Evolutionary conservation across 192 early-diverging fungal genomes (phyloP).

Genomic region (Coemansia sp.): DNA sequence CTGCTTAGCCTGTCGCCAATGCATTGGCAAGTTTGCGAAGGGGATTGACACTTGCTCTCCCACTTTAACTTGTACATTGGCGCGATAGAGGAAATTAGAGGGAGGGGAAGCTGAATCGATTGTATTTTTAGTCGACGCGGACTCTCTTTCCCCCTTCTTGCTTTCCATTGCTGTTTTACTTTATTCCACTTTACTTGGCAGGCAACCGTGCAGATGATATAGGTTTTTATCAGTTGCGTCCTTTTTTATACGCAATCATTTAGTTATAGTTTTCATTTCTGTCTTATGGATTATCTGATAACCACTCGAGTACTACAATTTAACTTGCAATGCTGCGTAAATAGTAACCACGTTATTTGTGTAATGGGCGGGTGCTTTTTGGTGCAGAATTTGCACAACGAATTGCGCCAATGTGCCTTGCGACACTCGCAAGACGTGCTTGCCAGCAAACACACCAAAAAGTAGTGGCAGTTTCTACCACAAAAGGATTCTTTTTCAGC

Average conservation of each 20-base stretch:
- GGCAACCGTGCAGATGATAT: neutral
- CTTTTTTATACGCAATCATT: neutral
- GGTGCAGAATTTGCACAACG: no score
- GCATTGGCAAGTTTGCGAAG: slow-evolving; percentile 2
- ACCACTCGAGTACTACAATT: neutral
- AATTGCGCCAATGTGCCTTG: no score
- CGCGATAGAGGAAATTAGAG: neutral
- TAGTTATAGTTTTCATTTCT: neutral
- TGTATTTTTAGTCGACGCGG: slow-evolving; percentile 6
- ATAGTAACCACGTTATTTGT: no score
- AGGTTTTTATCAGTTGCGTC: slow-evolving; percentile 9
- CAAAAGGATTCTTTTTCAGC: no score
- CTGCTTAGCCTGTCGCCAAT: neutral
- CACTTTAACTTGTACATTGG: neutral
- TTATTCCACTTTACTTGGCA: neutral
- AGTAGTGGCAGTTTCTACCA: no score
- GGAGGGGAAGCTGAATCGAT: slow-evolving; percentile 2
- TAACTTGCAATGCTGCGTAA: no score
- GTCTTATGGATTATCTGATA: neutral
- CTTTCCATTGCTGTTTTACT: slow-evolving; percentile 2
- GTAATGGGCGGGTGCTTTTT: no score
- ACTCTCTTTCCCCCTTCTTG: neutral
- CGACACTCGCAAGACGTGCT: no score
- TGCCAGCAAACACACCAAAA: no score
- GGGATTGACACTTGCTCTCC: neutral